Conservation (phyloP, 2,329 filamentous ascomycete species). For the Aspergillus ibericus region DNA sequence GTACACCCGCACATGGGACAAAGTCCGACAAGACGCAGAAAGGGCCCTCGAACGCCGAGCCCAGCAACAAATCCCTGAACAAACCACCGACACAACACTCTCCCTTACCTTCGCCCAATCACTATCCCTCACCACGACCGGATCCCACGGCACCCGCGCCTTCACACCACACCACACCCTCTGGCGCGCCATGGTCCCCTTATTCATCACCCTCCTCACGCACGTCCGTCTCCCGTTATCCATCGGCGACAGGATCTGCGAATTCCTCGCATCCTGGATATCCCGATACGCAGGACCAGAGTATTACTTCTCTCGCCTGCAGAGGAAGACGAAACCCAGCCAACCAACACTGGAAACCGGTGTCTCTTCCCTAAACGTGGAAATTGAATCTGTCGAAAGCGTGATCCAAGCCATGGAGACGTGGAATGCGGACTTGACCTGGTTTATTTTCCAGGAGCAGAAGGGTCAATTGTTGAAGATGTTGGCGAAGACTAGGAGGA, state of each 20-base stretch:
- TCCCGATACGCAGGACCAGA: conserved; percentile 34
- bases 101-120: conserved; percentile 25
- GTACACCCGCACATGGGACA: conserved; percentile 41
- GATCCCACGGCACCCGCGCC: conserved; percentile 24
- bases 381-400: conserved; percentile 26
- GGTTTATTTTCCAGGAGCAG: conserved; percentile 40
- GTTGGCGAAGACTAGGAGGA: conserved; percentile 34
- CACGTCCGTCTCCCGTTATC: conserved; percentile 42
- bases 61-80: conserved; percentile 15
- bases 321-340: background rate
- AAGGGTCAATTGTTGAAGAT: conserved; percentile 7
- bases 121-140: conserved; percentile 18
- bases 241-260: conserved; percentile 43
- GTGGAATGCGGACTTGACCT: conserved; percentile 44
- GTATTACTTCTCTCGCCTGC: conserved; percentile 30
- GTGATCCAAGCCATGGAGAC: conserved; percentile 42
- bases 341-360: background rate
- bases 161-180: conserved; percentile 43
- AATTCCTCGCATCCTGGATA: conserved; percentile 40
- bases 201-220: conserved; percentile 42
- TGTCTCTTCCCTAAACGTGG: conserved; percentile 6
- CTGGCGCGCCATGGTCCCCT: conserved; percentile 38
- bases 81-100: background rate
- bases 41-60: conserved; percentile 35
- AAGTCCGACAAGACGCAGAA: conserved; percentile 39